Evolutionary conservation across 176 grass and related monocot species (phyloP).

Genomic region (Alopecurus myosuroides): DNA sequence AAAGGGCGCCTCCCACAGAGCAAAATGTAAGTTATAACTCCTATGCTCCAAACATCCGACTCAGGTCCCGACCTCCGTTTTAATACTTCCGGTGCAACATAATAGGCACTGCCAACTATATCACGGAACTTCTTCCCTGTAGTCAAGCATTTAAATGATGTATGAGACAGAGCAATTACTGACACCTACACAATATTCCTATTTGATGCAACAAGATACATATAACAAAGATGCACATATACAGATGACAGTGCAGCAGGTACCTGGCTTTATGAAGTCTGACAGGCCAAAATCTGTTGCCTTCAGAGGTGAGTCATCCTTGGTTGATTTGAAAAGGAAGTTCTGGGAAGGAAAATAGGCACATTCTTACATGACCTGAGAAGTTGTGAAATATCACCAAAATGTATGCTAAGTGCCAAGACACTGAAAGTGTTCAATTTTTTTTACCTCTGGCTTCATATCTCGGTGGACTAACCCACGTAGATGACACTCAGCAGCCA

Average conservation of each 20-base stretch:
- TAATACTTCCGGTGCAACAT: slow-evolving; percentile 97
- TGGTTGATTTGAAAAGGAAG: slow-evolving; percentile 95
- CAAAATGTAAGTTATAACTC: slow-evolving; percentile 98
- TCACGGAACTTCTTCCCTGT: slow-evolving; percentile 82
- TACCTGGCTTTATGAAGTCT: slow-evolving; percentile 92
- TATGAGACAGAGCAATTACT: slow-evolving; percentile 4
- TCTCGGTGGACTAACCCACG: slow-evolving; percentile 97
- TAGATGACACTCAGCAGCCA: slow-evolving; percentile 92
- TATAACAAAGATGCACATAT: slow-evolving; percentile 23
- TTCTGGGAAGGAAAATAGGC: slow-evolving; percentile 81
- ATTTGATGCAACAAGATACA: slow-evolving; percentile 11
- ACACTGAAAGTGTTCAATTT: slow-evolving; percentile 9
- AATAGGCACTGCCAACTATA: slow-evolving; percentile 99
- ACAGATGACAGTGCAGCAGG: not conserved
- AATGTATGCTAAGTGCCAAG: slow-evolving; percentile 25
- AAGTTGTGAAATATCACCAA: slow-evolving; percentile 50
- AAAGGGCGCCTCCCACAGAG: slow-evolving; percentile 96
- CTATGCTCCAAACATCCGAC: slow-evolving; percentile 99
- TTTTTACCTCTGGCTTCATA: slow-evolving; percentile 97
- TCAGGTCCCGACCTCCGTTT: slow-evolving; percentile 86
- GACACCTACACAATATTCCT: not conserved
- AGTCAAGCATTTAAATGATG: slow-evolving; percentile 25
- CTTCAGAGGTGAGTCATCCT: slow-evolving; percentile 75
- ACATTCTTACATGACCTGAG: slow-evolving; percentile 49
- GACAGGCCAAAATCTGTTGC: slow-evolving; percentile 99